Evolutionary conservation across 1,284 basidiomycete genomes (phyloP), one percentile per base, ranked within the genome.

Genomic region (Trichosporon ovoides): DNA sequence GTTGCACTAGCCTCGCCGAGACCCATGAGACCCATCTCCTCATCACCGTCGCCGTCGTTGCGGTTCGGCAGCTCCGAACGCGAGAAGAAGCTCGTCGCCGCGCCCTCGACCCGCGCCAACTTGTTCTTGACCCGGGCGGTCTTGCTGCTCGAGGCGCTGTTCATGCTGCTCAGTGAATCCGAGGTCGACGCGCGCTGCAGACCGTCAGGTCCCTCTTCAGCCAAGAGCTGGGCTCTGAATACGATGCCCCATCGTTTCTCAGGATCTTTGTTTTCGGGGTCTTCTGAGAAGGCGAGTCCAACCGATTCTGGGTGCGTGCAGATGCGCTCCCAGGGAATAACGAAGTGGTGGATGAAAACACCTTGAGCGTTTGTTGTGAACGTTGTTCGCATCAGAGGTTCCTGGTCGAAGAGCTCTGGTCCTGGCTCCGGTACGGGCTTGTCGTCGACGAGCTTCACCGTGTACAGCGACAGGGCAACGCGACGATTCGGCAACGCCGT

Each of bases 241-340:
- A 53, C 50, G 7, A 68, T 24, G 1, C 58, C 60, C 68, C 68
- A 68, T 28, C 57, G 57, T 2, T 52, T 52, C n/a, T 33, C 50
- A 53, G 87, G 86, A 22, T 48, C 43, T 16, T 16, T 48, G 19
- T 77, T 63, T 3, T 69, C 64, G 0, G 74, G 68, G 55, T 56
- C 57, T 13, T 84, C 81, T 5, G 83, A 82, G 61, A 84, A 85
- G 0, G 83, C 83, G 48, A 87, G 81, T 38, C 83, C 81, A 2
- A 84, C 65, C 4, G 81, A 83, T 4, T 72, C 75, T 0, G 84
- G 83, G 70, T 88, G 85, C 0, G 80, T 77, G 68, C 82, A 84
- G 53, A 92, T 77, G 16, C 80, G 78, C 56, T 87, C 83, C 87
- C 87, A 91, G 4, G 81, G 76, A 12, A 92, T 78, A 1, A 69